Conservation (phyloP, 2,329 filamentous ascomycete genomes). For the Colletotrichum sp. region DNA sequence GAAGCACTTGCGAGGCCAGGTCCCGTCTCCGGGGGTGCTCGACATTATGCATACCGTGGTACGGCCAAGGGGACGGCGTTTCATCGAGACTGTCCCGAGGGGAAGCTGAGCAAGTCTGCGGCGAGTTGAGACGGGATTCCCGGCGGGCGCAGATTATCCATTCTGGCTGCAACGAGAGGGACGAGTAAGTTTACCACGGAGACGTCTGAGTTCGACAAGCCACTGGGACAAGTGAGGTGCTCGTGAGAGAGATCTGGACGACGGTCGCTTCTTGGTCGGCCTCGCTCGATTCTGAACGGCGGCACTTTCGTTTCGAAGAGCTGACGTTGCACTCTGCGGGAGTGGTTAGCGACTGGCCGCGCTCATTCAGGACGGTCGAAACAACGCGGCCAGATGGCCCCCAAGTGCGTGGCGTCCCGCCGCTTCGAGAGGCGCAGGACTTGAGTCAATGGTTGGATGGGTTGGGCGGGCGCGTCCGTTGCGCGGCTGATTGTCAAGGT, state of each 20-base stretch:
- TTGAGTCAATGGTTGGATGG: slow-evolving; percentile 13
- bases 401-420: background rate
- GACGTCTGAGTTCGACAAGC: background rate
- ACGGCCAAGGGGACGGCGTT: background rate
- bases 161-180: slow-evolving; percentile 6
- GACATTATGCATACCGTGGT: slow-evolving; percentile 16
- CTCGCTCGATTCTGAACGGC: background rate
- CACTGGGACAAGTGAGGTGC: background rate
- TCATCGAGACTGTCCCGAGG: slow-evolving; percentile 11
- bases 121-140: slow-evolving; percentile 11
- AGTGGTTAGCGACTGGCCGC: background rate
- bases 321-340: background rate
- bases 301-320: background rate
- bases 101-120: background rate
- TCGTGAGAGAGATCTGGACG: background rate
- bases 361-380: slow-evolving; percentile 7
- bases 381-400: background rate
- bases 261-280: background rate
- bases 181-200: background rate
- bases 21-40: background rate
- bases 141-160: background rate
- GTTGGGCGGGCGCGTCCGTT: slow-evolving; percentile 12
- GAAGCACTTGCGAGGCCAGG: background rate
- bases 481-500: slow-evolving; percentile 2
- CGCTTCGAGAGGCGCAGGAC: slow-evolving; percentile 1